Evolutionary conservation across 2,329 filamentous ascomycete genomes (phyloP).

Genomic region (Ophidiomyces ophidiicola): DNA sequence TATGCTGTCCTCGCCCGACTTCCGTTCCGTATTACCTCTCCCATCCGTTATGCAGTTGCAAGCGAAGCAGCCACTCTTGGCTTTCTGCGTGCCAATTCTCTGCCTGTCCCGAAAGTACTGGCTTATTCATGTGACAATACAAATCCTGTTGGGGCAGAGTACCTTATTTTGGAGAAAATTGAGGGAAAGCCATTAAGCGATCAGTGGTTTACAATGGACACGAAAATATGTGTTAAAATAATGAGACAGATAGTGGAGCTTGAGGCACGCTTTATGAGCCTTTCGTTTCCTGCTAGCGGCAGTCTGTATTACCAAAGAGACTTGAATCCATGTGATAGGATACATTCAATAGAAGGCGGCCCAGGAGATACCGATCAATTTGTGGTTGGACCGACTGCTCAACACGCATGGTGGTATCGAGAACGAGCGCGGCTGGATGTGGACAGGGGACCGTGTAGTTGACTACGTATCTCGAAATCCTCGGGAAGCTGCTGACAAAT

Average conservation of each 20-base stretch:
- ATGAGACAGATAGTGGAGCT: slow-evolving; percentile 20
- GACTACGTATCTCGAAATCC: not conserved
- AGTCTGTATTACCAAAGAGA: slow-evolving; percentile 20
- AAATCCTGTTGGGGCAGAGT: slow-evolving; percentile 26
- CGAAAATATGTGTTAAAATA: slow-evolving; percentile 17
- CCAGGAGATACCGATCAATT: slow-evolving; percentile 10
- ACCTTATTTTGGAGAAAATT: slow-evolving; percentile 26
- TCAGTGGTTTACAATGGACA: slow-evolving; percentile 23
- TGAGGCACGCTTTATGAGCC: slow-evolving; percentile 18
- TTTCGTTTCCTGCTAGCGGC: slow-evolving; percentile 20
- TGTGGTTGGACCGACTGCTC: slow-evolving; percentile 19
- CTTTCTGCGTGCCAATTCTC: too few species aligned
- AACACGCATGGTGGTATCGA: slow-evolving; percentile 20
- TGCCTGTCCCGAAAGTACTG: too few species aligned
- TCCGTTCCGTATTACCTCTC: slow-evolving; percentile 24
- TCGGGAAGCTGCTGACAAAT: not conserved
- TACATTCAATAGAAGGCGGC: too few species aligned
- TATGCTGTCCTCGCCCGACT: slow-evolving; percentile 22
- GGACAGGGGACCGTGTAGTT: slow-evolving; percentile 21
- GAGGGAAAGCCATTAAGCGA: slow-evolving; percentile 24
- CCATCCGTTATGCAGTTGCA: slow-evolving; percentile 20
- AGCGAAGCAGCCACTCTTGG: slow-evolving; percentile 26
- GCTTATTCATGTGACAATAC: too few species aligned
- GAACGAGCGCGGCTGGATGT: slow-evolving; percentile 16
- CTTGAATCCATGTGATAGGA: not conserved